Percentiles rank a stretch among this genome's conserved stretches.
Evolutionary conservation across 2,329 filamentous ascomycete species (phyloP).

Genomic region (Lasiodiplodia citricola): DNA sequence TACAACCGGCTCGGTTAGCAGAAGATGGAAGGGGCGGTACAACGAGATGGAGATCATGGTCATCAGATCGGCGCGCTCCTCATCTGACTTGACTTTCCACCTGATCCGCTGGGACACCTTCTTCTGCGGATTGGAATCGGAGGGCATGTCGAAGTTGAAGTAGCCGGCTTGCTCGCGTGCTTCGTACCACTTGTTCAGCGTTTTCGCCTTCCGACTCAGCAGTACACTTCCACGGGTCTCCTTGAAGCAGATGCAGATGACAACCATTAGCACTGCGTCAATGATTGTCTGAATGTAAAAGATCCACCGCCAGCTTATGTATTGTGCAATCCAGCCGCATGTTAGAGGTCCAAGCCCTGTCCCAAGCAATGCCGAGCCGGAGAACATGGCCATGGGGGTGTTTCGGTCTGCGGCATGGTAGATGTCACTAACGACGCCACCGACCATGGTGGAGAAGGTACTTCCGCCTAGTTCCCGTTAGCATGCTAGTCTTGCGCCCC

Average conservation of each 20-base stretch:
- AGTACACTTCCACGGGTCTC: constrained; percentile 85
- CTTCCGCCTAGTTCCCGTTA: constrained; percentile 61
- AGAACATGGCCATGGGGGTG: constrained; percentile 88
- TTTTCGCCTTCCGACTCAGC: constrained; percentile 73
- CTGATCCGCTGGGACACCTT: constrained; percentile 64
- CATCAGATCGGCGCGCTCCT: constrained; percentile 70
- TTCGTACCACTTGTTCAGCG: constrained; percentile 80
- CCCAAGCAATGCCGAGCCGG: constrained; percentile 76
- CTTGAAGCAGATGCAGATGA: constrained; percentile 73
- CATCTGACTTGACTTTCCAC: constrained; percentile 81
- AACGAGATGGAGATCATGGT: constrained; percentile 77
- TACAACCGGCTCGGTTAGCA: constrained; percentile 77
- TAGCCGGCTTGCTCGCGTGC: constrained; percentile 70
- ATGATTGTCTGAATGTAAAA: constrained; percentile 85
- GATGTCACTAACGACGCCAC: constrained; percentile 88
- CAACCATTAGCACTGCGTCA: constrained; percentile 65
- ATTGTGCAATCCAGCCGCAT: constrained; percentile 70
- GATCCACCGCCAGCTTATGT: constrained; percentile 79
- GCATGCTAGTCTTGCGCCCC: background rate
- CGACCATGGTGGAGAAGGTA: constrained; percentile 85
- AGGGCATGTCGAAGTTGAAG: constrained; percentile 57
- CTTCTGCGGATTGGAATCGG: constrained; percentile 31
- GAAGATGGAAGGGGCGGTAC: constrained; percentile 77
- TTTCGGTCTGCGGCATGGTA: constrained; percentile 81
- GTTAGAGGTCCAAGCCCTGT: constrained; percentile 80